phyloP scores from a whole-genome alignment of 805 yeast genomes.

The Danielia oregonensis region DNA sequence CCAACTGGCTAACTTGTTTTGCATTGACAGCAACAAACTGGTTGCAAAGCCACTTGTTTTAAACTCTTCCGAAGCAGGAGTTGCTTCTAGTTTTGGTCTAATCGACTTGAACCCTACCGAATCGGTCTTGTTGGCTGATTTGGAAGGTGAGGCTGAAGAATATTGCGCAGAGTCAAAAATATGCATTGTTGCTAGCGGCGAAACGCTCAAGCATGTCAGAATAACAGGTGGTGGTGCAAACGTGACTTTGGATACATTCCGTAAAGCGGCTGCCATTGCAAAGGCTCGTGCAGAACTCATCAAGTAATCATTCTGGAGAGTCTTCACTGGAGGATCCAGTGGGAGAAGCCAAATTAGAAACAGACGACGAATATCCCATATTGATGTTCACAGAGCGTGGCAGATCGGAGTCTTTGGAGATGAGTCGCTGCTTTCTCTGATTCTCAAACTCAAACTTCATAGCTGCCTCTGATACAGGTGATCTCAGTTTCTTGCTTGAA shows the following conservation, averaged over 20 bases:
- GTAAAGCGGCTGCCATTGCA: conserved; percentile 46
- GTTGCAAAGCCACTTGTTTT: conserved; percentile 35
- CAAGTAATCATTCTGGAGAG: background rate
- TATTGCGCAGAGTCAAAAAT: conserved; percentile 52
- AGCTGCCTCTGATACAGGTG: conserved; percentile 13
- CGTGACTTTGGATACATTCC: conserved; percentile 45
- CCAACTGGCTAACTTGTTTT: conserved; percentile 27
- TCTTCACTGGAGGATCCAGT: conserved; percentile 12
- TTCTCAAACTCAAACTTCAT: conserved; percentile 14
- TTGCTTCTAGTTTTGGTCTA: conserved; percentile 59
- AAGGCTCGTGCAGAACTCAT: conserved; percentile 37
- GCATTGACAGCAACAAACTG: conserved; percentile 48
- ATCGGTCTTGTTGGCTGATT: conserved; percentile 58
- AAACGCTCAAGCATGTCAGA: conserved; percentile 40
- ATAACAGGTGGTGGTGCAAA: conserved; percentile 48
- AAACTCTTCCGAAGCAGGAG: conserved; percentile 35
- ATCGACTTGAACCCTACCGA: conserved; percentile 34
- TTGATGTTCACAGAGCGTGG: conserved; percentile 15
- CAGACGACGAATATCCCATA: conserved; percentile 15
- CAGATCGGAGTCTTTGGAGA: conserved; percentile 15
- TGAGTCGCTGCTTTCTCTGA: conserved; percentile 16
- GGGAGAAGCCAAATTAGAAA: conserved; percentile 16
- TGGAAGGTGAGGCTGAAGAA: conserved; percentile 87
- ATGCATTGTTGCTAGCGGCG: conserved; percentile 35
- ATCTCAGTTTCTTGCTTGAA: conserved; percentile 12